Base-by-base conservation (phyloP, 2,329 filamentous ascomycete genomes). In the Cladosporium sp. region DNA sequence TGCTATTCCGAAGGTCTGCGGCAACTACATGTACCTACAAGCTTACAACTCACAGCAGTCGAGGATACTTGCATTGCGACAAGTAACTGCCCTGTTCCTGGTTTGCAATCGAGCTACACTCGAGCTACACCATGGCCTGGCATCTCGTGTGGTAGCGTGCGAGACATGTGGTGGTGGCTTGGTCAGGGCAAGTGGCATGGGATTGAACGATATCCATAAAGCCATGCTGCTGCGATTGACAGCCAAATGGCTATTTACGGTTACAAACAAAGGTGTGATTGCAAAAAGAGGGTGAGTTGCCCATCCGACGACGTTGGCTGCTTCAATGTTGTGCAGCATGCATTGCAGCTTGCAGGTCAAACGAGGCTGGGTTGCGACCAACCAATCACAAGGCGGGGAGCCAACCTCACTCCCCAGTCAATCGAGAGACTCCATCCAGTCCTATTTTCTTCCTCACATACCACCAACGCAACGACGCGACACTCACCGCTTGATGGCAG, bases 81-180 rank as follows among this genome's bases (percentile, higher is more conserved):
- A 30, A 30, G 38, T n/a, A 35, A 35, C 8, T 16, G 32, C 12
- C 32, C 32, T 27, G 5, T 27, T 27, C 9, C 22, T 9, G 22
- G 22, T 27, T 9, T 27, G 5, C 22, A 4, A 5, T 27, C 30
- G 32, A 45, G 30, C 22, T 27, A 4, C 22, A 4, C 9, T 27
- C 30, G 32, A 45, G 30, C 42, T 38, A 38, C 43, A 30, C 33
- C 25, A 35, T 38, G 35, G 43, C 43, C 32, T n/a, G 32, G 32
- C 32, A 38, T 38, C 35, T 47, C 43, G 43, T 47, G 43, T 30
- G 35, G 35, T 47, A 48, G 45, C 45, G 45, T 48, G 45, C 45
- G 19, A 40, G 36, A 48, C 45, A 48, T 48, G 45, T 48, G 45
- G 35, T 47, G 16, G 33, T 46, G 16, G 29, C 45, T 33, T 40